These are phyloP conservation scores for Coemansia sp. DNA, from an alignment of 192 early-diverging fungal genomes.

Conservation along the genomic window DNA sequence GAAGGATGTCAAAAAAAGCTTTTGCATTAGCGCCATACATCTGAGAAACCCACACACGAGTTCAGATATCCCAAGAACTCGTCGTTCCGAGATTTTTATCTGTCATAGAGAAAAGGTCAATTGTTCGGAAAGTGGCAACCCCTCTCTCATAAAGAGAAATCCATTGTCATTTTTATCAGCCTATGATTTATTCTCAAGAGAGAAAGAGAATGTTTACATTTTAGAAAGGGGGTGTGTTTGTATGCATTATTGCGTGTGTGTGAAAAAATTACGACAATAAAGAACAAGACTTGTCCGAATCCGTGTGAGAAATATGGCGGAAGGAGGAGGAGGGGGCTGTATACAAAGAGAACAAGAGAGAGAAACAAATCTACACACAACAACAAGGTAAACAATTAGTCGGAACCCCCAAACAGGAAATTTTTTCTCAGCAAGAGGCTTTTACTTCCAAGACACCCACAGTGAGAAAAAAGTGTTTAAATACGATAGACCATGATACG, in stretches of 20 bases:
- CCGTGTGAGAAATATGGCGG: too few species aligned
- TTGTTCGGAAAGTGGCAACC: not conserved
- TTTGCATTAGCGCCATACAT: not conserved
- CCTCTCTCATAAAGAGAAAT: not conserved
- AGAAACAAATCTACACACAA: too few species aligned
- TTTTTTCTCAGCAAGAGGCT: too few species aligned
- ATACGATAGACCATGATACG: not conserved
- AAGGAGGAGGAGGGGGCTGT: too few species aligned
- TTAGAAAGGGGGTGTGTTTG: not conserved
- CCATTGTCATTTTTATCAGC: not conserved
- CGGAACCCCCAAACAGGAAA: too few species aligned
- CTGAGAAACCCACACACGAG: too few species aligned
- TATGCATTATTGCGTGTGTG: not conserved
- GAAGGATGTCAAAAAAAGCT: not conserved
- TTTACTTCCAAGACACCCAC: not conserved
- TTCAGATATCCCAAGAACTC: not conserved
- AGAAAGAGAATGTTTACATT: not conserved
- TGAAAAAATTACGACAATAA: too few species aligned
- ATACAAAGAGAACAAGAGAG: too few species aligned
- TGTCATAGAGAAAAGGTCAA: not conserved
- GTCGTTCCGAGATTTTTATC: not conserved
- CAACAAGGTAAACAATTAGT: too few species aligned
- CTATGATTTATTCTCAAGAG: not conserved
- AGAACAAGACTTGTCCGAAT: too few species aligned
- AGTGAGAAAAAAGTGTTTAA: not conserved